Evolutionary conservation across 345 rosid species (phyloP).

Genomic region (Ceriops tagal): DNA sequence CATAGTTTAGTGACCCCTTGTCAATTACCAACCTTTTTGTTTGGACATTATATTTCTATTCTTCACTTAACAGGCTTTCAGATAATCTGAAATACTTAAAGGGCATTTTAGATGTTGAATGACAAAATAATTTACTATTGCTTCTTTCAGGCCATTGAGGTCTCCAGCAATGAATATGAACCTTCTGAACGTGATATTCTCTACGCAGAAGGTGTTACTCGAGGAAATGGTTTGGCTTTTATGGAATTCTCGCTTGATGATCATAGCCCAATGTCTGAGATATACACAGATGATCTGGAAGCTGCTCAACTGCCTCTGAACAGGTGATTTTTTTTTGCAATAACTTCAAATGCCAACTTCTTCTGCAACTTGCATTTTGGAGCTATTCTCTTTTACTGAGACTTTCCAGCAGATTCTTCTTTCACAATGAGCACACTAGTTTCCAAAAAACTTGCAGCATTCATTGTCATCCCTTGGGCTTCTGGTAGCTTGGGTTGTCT

Average conservation of each 20-base stretch:
- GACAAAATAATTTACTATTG: slow-evolving; percentile 3
- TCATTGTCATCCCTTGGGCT: no score
- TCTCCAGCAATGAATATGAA: slow-evolving; percentile 94
- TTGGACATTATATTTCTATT: neutral
- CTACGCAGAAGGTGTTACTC: slow-evolving; percentile 94
- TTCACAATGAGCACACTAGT: no score
- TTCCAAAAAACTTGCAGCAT: no score
- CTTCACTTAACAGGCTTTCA: neutral
- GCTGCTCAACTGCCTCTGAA: slow-evolving; percentile 55
- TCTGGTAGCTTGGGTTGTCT: no score
- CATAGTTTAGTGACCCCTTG: neutral
- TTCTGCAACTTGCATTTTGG: no score
- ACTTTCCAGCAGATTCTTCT: no score
- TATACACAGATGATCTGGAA: slow-evolving; percentile 67
- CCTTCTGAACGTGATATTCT: slow-evolving; percentile 89
- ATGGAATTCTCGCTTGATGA: slow-evolving; percentile 88
- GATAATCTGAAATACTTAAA: neutral
- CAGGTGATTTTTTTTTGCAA: slow-evolving; percentile 35
- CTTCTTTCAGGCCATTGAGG: slow-evolving; percentile 82
- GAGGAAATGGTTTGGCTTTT: slow-evolving; percentile 93
- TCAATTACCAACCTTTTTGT: neutral
- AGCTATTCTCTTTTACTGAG: no score
- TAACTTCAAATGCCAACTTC: neutral
- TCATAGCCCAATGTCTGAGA: slow-evolving; percentile 87
- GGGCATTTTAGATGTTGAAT: slow-evolving; percentile 11